Conservation (phyloP, 345 rosid species). For the Melaleuca quinquenervia region DNA sequence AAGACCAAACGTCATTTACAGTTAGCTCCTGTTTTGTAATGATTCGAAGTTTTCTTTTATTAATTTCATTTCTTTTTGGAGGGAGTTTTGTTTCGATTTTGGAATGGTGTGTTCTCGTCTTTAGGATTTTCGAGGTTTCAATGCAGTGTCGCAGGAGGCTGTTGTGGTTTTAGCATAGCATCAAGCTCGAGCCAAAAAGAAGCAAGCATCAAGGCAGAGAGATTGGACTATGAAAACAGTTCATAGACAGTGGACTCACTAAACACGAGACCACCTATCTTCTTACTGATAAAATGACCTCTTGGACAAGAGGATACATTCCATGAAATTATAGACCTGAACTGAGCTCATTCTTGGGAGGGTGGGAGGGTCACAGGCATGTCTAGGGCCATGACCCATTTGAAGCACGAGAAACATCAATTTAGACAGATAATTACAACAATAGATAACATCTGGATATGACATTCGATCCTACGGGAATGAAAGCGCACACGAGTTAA, state of each 20-base stretch:
- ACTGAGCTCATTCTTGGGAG: not conserved
- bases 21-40: not conserved
- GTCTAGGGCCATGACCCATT: not conserved
- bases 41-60: not conserved
- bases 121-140: not conserved
- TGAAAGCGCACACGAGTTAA: not conserved
- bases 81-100: not conserved
- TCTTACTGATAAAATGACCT: not conserved
- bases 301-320: not conserved
- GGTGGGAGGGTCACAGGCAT: not conserved
- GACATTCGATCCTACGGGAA: not conserved
- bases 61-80: not conserved
- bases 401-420: not conserved
- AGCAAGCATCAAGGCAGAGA: not conserved
- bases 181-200: not conserved
- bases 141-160: not conserved
- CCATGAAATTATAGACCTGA: not conserved
- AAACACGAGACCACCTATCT: not conserved
- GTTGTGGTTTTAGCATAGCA: not conserved
- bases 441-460: not conserved
- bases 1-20: not conserved
- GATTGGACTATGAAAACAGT: not conserved
- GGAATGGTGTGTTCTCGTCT: not conserved
- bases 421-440: not conserved
- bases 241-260: not conserved